phyloP scores from a whole-genome alignment of 176 grass and related monocot genomes.

The Dactylis glomerata region DNA sequence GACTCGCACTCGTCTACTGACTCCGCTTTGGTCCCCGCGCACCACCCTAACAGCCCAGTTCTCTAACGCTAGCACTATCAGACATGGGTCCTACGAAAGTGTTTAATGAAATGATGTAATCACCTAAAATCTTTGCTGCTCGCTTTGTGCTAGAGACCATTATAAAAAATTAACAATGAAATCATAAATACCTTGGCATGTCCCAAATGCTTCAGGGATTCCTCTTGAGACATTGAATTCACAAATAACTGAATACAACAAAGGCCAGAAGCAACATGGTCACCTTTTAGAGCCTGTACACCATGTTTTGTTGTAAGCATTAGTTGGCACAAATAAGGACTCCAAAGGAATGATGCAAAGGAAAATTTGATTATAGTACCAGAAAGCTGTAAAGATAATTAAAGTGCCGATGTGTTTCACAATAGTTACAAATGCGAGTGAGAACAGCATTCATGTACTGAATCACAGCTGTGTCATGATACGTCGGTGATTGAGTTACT shows the following conservation, averaged over 20 bases:
- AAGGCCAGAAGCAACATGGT: constrained; percentile 88
- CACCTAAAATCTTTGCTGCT: background rate
- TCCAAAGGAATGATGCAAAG: constrained; percentile 16
- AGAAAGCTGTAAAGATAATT: constrained; percentile 97
- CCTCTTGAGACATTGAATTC: constrained; percentile 92
- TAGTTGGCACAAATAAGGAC: constrained; percentile 19
- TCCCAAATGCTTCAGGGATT: constrained; percentile 84
- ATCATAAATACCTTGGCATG: constrained; percentile 67
- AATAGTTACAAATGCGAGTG: constrained; percentile 85
- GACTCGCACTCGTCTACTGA: background rate
- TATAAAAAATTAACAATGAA: constrained; percentile 3
- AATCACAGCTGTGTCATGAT: constrained; percentile 53
- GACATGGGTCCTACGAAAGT: background rate
- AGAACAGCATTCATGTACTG: constrained; percentile 78
- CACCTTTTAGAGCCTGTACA: constrained; percentile 84
- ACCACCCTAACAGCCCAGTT: background rate
- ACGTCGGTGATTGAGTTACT: constrained; percentile 51
- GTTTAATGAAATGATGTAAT: background rate
- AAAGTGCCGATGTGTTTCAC: constrained; percentile 95
- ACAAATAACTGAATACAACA: constrained; percentile 93
- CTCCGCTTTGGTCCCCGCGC: background rate
- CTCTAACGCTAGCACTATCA: background rate
- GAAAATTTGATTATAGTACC: constrained; percentile 45
- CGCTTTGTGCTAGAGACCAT: background rate
- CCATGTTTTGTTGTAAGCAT: constrained; percentile 17